Base-by-base conservation (phyloP, 2,329 filamentous ascomycete genomes). In the Fusarium brevicatenulatum region DNA sequence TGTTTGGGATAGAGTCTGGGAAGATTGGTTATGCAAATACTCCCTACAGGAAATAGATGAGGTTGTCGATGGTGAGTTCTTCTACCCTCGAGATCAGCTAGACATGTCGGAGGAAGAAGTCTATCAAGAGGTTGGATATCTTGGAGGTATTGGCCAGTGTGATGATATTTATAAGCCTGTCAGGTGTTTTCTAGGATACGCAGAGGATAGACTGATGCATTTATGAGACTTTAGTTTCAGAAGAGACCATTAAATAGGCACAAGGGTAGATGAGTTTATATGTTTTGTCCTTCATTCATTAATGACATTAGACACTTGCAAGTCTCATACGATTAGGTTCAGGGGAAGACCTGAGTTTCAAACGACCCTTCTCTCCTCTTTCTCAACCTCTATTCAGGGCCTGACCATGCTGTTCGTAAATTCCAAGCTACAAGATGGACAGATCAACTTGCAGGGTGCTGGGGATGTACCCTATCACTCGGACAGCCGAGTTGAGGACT, bases 1-100 rank as follows among this genome's bases (percentile, higher is more conserved):
- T 10, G 34, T 52, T 11, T 78, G 76, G 73, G 72, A 80, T 30
- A 46, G 58, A 16, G 47, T 76, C 11, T 82, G 80, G 80, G 72
- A 79, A 18, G 40, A 64, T n/a, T 82, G 80, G 81, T 23, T 80
- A 46, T 63, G 71, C 3, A 64, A 70, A 56, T 79, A 77, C 43
- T 76, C 76, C 28, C 19, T 71, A 9, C 49, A 62, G 12, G 40
- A 56, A 7, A 42, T 37, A 10, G 36, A 53, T 2, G 58, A 66
- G 21, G 56, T 54, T 15, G 34, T 58, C 4, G 53, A 66, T 13
- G 68, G 58, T 1, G 58, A 69, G 7, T 23, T 55, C 18, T 74
- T 79, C 54, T 58, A 74, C 34, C 44, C 57, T 5, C 66, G 78
- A 40, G 60, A 68, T 7, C 63, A 66, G 30, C 49, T 74, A 11